These are phyloP conservation scores for Ustilago lituana DNA, from an alignment of 1,284 basidiomycete species.

Conservation along the genomic window DNA sequence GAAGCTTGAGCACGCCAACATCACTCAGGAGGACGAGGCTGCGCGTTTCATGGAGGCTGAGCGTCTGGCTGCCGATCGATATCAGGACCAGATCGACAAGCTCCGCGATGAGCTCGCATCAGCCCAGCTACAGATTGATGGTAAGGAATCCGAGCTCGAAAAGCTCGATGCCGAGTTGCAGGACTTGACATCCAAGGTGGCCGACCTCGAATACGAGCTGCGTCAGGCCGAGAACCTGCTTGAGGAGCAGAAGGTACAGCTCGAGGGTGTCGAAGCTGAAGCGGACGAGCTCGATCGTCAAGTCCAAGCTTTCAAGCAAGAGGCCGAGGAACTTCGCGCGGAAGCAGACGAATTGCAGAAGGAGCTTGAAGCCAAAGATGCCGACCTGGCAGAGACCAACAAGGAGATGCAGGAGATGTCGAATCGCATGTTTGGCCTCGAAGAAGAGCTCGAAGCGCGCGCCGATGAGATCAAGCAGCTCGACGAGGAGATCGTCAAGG, in stretches of 20 bases:
- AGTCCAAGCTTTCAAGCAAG: constrained; percentile 48
- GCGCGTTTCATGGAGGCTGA: constrained; percentile 37
- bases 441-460: constrained; percentile 49
- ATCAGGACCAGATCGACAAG: constrained; percentile 50
- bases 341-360: constrained; percentile 48
- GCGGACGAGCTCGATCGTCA: constrained; percentile 49
- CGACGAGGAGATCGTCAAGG: constrained; percentile 73
- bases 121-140: constrained; percentile 58
- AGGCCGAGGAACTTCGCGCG: constrained; percentile 60
- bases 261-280: constrained; percentile 65
- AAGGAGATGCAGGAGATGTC: constrained; percentile 73
- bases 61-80: constrained; percentile 42
- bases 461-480: constrained; percentile 70
- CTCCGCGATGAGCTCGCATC: constrained; percentile 58
- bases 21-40: constrained; percentile 50
- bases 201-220: constrained; percentile 58
- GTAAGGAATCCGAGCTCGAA: constrained; percentile 60
- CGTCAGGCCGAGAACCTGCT: constrained; percentile 40
- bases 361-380: constrained; percentile 54
- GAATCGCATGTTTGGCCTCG: constrained; percentile 46
- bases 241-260: constrained; percentile 69
- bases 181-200: constrained; percentile 43
- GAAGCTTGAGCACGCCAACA: constrained; percentile 50
- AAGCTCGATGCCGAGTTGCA: constrained; percentile 52
- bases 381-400: constrained; percentile 70